Evolutionary conservation across 257 asterid species (phyloP).

Genomic region (Osmanthus fragrans): DNA sequence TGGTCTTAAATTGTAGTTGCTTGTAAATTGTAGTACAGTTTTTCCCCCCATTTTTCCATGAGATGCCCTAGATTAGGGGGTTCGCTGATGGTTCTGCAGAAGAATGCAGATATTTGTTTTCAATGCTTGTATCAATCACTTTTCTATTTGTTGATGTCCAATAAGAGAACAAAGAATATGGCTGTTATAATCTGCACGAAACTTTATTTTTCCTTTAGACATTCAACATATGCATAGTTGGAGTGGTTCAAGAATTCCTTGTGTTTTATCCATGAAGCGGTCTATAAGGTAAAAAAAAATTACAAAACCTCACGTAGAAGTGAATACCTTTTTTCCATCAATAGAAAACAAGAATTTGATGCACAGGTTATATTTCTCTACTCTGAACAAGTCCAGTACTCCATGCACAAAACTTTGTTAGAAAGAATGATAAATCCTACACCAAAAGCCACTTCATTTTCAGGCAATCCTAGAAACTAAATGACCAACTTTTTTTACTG

Average conservation of each 20-base stretch:
- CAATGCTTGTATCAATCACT: conserved; percentile 23
- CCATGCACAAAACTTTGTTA: conserved; percentile 21
- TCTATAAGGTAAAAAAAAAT: not conserved
- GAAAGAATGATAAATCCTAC: conserved; percentile 28
- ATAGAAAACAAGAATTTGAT: not conserved
- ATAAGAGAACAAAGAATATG: not conserved
- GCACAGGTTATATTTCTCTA: conserved; percentile 29
- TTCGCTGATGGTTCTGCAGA: conserved; percentile 56
- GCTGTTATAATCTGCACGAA: not conserved
- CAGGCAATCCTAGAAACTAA: conserved; percentile 22
- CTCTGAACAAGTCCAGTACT: conserved; percentile 21
- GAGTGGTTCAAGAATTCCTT: not conserved
- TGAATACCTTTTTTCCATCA: conserved; percentile 9
- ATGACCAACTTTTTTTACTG: conserved; percentile 6
- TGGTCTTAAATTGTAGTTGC: conserved; percentile 36
- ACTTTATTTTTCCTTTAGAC: not conserved
- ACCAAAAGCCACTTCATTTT: conserved; percentile 25
- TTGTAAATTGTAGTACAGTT: conserved; percentile 77
- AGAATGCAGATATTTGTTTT: conserved; percentile 58
- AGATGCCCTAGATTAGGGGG: conserved; percentile 42
- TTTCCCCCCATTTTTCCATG: conserved; percentile 45
- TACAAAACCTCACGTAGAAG: not conserved
- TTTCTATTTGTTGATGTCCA: conserved; percentile 30
- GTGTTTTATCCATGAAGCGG: not conserved
- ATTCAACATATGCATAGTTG: not conserved